Base-by-base conservation (phyloP, 768 basidiomycete genomes). In the Trametes cingulata region DNA sequence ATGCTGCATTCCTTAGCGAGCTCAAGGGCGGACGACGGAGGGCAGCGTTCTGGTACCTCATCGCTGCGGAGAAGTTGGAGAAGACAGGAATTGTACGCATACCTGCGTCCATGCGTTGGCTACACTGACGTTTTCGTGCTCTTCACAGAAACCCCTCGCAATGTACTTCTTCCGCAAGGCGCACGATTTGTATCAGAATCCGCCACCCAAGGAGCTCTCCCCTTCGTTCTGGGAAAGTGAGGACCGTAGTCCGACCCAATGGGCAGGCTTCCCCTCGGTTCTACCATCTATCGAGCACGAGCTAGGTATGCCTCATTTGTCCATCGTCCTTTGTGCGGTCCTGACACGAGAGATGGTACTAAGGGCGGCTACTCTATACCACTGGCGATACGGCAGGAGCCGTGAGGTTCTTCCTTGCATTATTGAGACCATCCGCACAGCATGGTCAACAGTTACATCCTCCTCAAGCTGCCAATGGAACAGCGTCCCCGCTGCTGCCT, bases 331-430 rank as follows among this genome's bases (percentile, higher is more conserved):
- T 6, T 14, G 39, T n/a, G 4, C 39, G 14, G 5, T 15, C 15
- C 35, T 10, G 19, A 15, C 24, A 4, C 24, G 37, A 1, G 19
- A 6, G 14, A 4, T 14, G 19, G 6, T 9, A 55, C 56, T 29
- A 53, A 93, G 96, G 93, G 35, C 81, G 95, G 40, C 75, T 98
- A 61, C 76, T 94, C 39, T 98, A 97, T 71, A 93, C 92, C 0
- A 88, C 90, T n/a, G 95, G 95, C 12, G 86, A 95, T 67, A 82
- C 89, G 25, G 78, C 80, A 46, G 84, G 81, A 7, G 94, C 96
- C 8, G 86, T 95, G 25, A 76, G 79, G 42, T 81, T 90, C 58
- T 98, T 98, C 71, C 71, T 96, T 19, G 80, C 83, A 0, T 76
- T 96, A 15, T 77, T 98, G 20, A 56, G 82, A 52, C 76, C 82